Evolutionary conservation across 2,329 filamentous ascomycete genomes (phyloP), one percentile per base, ranked within the genome.

Genomic region (Penicillium hesseltinei): DNA sequence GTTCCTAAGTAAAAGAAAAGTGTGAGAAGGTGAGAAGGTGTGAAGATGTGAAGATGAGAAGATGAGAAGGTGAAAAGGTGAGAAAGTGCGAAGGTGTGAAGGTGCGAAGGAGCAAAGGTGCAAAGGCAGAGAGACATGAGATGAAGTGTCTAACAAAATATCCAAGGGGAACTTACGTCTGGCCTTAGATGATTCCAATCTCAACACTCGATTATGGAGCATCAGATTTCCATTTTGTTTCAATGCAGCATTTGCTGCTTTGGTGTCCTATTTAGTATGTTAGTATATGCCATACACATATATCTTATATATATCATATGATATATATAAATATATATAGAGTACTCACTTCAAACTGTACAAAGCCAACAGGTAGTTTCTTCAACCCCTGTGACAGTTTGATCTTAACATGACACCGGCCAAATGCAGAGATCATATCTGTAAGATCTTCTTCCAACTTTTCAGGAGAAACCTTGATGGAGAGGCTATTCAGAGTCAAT

Each of bases 301-400:
- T 25, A 15, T 23, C 39, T 39, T 19, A 39, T 17, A 13, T 7
- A 40, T 21, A 7, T 13, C 4, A 31, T 8, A 31, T n/a, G 5
- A 15, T 15, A 6, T n/a, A 11, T 19, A 49, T 39, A 29, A 3
- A 11, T 31, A 31, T 31, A 31, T 11, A 31, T 17, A 40, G 2
- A 2, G 7, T 2, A 53, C 65, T 53, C 62, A 72, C 74, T 60
- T 76, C 69, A 57, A 73, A 77, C 54, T 77, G 74, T 23, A 76
- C 67, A 65, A 77, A 74, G 15, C 69, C 75, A 38, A 67, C 70
- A 0, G 73, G 72, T 15, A 76, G 64, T 15, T 71, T 70, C 40
- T 62, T 66, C 59, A 75, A 68, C 17, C 66, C 33, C 29, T 25
- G 29, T 19, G 47, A 25, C n/a, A 46, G 61, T 23, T 71, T 73